Percentiles rank a stretch among this genome's conserved stretches.
phyloP scores from a whole-genome alignment of 2,329 filamentous ascomycete genomes.

The Coniella vitis region DNA sequence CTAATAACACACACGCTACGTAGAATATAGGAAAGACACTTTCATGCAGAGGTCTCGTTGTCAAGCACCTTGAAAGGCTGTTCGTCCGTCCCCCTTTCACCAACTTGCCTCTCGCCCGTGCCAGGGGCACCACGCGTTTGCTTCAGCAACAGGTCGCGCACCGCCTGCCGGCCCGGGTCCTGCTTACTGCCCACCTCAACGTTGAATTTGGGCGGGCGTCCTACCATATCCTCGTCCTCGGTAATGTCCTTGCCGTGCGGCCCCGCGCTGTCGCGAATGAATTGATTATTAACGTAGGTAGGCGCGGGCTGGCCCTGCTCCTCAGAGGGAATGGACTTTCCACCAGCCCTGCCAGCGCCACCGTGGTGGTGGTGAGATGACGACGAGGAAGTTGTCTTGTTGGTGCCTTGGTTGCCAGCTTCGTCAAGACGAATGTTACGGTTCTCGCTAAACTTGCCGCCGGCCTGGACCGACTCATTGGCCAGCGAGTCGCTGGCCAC shows the following conservation, averaged over 20 bases:
- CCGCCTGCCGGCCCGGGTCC: conserved; percentile 19
- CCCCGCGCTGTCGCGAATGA: conserved; percentile 5
- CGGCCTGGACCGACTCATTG: conserved; percentile 57
- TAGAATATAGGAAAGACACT: background rate
- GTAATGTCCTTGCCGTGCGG: conserved; percentile 24
- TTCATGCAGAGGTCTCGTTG: conserved; percentile 1
- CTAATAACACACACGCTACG: background rate
- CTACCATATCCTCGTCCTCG: conserved; percentile 21
- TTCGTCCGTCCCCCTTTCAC: background rate
- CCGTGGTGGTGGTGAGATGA: background rate
- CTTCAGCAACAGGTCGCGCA: conserved; percentile 5
- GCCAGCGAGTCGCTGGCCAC: conserved; percentile 67
- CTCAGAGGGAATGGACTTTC: background rate
- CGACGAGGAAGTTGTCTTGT: background rate
- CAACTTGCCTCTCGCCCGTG: conserved; percentile 8
- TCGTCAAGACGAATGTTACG: conserved; percentile 20
- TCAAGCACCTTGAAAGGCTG: conserved; percentile 10
- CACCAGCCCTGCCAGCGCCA: conserved; percentile 9
- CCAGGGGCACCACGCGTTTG: conserved; percentile 6
- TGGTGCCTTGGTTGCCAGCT: background rate
- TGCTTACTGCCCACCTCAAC: conserved; percentile 22
- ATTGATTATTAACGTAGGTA: conserved; percentile 17
- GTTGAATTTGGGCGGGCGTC: conserved; percentile 17
- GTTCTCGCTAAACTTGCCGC: conserved; percentile 57
- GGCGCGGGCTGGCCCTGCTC: conserved; percentile 19